phyloP scores from a whole-genome alignment of 169 alveolate species.

The Plasmodium inui region DNA sequence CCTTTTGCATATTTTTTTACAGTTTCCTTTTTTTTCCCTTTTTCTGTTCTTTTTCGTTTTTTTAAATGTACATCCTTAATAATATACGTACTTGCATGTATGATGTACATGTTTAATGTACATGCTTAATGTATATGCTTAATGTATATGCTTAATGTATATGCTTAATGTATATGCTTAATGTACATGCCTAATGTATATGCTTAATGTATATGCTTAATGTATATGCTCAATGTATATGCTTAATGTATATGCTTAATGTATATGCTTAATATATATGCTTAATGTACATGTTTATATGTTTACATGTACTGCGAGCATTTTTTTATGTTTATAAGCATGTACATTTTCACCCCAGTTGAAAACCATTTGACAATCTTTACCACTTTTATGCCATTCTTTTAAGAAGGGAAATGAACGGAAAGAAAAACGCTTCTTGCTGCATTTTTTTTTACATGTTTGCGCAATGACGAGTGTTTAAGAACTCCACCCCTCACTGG shows the following conservation, averaged over 20 bases:
- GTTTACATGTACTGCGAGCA: background rate
- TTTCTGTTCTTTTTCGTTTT: background rate
- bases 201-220: background rate
- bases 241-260: background rate
- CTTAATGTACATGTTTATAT: background rate
- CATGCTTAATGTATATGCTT: background rate
- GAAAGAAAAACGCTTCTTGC: conserved; percentile 6
- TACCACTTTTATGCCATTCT: background rate
- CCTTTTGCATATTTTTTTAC: background rate
- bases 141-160: background rate
- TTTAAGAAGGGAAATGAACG: conserved; percentile 19
- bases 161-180: too few relatives aligned
- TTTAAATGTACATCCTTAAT: background rate
- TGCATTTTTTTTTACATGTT: conserved; percentile 10
- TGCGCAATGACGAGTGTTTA: conserved; percentile 9
- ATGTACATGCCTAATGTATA: background rate
- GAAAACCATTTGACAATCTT: background rate
- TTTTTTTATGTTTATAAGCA: background rate
- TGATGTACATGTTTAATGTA: background rate
- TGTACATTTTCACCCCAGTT: background rate
- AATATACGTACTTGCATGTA: too few relatives aligned
- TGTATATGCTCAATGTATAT: too few relatives aligned
- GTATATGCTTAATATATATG: background rate
- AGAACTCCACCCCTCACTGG: background rate
- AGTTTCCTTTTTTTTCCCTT: background rate